Percentiles rank a stretch among this genome's conserved stretches.
Evolutionary conservation across 148 eudicot species (phyloP).

Genomic region (Fagopyrum tataricum): DNA sequence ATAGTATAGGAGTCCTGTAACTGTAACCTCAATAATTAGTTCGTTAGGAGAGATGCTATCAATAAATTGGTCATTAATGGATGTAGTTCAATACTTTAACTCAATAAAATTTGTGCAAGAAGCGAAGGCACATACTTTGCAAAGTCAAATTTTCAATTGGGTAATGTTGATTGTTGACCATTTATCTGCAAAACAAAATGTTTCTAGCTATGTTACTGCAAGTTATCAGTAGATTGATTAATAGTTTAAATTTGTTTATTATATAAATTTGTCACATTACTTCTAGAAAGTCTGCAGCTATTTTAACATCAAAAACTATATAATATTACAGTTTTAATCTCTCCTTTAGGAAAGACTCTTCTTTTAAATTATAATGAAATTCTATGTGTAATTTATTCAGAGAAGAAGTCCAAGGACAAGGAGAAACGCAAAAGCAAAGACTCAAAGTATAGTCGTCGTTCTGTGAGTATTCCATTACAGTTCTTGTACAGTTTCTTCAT

Average conservation of each 20-base stretch:
- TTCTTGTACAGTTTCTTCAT: conserved; percentile 4
- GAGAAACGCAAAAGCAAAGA: conserved; percentile 55
- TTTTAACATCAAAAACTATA: not conserved
- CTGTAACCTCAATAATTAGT: not conserved
- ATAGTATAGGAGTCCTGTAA: not conserved
- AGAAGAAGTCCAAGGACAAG: conserved; percentile 52
- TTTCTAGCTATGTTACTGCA: not conserved
- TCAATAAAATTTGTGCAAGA: not conserved
- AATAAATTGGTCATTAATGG: not conserved
- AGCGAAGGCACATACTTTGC: not conserved
- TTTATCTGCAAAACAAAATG: not conserved
- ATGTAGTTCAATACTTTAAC: not conserved
- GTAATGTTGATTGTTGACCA: not conserved
- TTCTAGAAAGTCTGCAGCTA: not conserved
- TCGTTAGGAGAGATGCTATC: not conserved
- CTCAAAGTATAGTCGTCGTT: conserved; percentile 36
- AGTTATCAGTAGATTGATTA: not conserved
- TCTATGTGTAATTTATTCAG: conserved; percentile 10
- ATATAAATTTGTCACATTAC: not conserved
- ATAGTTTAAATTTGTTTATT: not conserved
- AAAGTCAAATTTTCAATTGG: not conserved
- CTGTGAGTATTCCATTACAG: conserved; percentile 33
- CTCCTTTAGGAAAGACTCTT: not conserved
- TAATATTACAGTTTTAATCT: not conserved
- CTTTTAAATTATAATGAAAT: not conserved